These are phyloP conservation scores for Bocquillonia castaneifolia DNA, from an alignment of 441 rosid species.

Conservation along the genomic window DNA sequence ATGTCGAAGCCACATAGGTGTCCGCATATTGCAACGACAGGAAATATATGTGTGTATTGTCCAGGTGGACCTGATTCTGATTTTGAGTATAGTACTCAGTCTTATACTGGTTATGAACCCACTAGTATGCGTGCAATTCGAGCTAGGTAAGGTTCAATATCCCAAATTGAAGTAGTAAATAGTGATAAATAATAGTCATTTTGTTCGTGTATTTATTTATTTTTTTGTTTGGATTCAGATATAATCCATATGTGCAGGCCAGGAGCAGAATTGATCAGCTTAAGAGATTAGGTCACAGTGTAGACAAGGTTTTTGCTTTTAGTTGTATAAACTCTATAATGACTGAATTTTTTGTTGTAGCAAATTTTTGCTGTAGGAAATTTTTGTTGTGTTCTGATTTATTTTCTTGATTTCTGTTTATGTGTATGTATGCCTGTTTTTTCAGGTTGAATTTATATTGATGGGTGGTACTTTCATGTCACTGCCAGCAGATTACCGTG, in stretches of 20 bases:
- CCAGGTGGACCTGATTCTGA: conserved; percentile 99
- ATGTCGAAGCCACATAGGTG: conserved; percentile 99
- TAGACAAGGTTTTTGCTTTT: conserved; percentile 64
- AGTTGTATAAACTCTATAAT: conserved; percentile 1
- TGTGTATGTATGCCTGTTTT: conserved; percentile 8
- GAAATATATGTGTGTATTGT: conserved; percentile 93
- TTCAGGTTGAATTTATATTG: conserved; percentile 93
- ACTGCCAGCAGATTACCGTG: conserved; percentile 88
- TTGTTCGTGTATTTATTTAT: neutral
- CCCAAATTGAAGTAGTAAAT: neutral
- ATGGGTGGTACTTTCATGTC: conserved; percentile 99
- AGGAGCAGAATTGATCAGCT: conserved; percentile 98
- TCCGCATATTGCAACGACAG: conserved; percentile 98
- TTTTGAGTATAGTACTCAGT: conserved; percentile 98
- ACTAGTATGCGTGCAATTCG: conserved; percentile 99
- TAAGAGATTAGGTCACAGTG: conserved; percentile 96
- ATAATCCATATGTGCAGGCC: conserved; percentile 95
- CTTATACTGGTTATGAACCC: conserved; percentile 97
- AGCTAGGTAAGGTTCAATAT: conserved; percentile 58
- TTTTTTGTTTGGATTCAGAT: conserved; percentile 50
- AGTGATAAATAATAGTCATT: neutral
- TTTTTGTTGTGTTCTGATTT: neutral
- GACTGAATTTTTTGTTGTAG: neutral
- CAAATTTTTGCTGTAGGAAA: neutral
- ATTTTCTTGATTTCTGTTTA: no score